A percentile compares a stretch with the other conserved stretches of the same genome.
These are phyloP conservation scores for Teratosphaeriaceae sp. DNA, from an alignment of 2,329 filamentous ascomycete species.

Conservation along the genomic window DNA sequence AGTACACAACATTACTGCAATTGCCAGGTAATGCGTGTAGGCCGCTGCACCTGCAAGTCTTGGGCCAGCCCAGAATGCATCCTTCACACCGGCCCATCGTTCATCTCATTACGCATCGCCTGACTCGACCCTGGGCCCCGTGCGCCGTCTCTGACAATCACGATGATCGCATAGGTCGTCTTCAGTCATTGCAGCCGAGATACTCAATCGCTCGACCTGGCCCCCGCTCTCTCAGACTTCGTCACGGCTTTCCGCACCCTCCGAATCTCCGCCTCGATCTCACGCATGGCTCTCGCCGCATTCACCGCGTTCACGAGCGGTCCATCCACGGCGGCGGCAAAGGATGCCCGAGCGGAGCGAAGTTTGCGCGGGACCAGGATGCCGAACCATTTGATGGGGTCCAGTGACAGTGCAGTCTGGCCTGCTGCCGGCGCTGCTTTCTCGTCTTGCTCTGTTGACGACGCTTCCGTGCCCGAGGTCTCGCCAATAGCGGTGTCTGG, in stretches of 20 bases:
- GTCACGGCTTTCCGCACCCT: conserved; percentile 44
- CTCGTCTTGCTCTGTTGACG: background rate
- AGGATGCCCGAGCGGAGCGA: conserved; percentile 52
- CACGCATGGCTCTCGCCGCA: conserved; percentile 54
- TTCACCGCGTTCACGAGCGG: conserved; percentile 53
- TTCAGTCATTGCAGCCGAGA: too few species aligned
- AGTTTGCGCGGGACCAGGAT: conserved; percentile 45
- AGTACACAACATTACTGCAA: too few species aligned
- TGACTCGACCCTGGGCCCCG: too few species aligned
- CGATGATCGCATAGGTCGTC: too few species aligned
- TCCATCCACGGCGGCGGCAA: conserved; percentile 49
- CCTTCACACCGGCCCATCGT: too few species aligned
- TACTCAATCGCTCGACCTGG: too few species aligned
- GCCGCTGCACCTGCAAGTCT: too few species aligned
- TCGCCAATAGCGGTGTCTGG: background rate
- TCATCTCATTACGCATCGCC: too few species aligned
- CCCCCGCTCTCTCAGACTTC: conserved; percentile 28
- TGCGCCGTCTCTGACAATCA: too few species aligned
- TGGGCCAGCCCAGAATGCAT: too few species aligned
- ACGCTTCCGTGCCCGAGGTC: too few species aligned
- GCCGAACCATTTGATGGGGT: conserved; percentile 55
- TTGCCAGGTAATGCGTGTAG: too few species aligned
- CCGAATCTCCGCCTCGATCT: conserved; percentile 63
- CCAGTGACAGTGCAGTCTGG: conserved; percentile 15
- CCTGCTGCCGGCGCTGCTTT: background rate